Evolutionary conservation across 1,284 basidiomycete genomes (phyloP).

Genomic region (Rhodotorula mucilaginosa): DNA sequence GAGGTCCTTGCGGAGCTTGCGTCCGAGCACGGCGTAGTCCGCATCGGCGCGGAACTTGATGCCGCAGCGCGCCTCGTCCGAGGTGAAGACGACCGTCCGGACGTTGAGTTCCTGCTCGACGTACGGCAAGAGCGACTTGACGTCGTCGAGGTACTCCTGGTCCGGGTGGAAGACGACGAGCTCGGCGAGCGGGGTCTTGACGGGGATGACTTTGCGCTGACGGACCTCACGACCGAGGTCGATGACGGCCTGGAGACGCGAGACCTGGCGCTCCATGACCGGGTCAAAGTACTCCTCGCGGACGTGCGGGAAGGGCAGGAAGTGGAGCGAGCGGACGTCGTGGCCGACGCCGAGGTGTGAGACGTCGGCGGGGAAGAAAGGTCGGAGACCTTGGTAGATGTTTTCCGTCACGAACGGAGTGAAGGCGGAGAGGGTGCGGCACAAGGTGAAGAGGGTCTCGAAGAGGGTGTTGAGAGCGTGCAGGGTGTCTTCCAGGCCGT

Average conservation of each 20-base stretch:
- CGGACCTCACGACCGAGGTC: constrained; percentile 87
- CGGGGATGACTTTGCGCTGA: constrained; percentile 81
- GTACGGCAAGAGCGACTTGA: constrained; percentile 79
- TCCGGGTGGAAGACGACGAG: constrained; percentile 92
- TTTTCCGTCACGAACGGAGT: constrained; percentile 98
- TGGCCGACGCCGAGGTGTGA: constrained; percentile 56
- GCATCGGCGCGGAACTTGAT: constrained; percentile 89
- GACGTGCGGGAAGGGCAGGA: constrained; percentile 88
- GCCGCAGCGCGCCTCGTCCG: constrained; percentile 80
- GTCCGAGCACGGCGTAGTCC: constrained; percentile 92
- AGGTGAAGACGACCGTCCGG: constrained; percentile 81
- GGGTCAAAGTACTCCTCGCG: constrained; percentile 94
- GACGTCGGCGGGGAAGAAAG: constrained; percentile 66
- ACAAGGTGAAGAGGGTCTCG: constrained; percentile 90
- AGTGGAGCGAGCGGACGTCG: constrained; percentile 91
- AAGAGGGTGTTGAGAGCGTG: constrained; percentile 93
- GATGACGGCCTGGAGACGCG: constrained; percentile 91
- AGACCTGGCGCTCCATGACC: constrained; percentile 92
- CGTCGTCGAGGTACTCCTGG: constrained; percentile 78
- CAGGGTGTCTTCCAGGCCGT: constrained; percentile 82
- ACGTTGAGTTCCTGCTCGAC: constrained; percentile 95
- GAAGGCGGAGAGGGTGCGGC: constrained; percentile 94
- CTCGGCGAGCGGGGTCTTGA: constrained; percentile 93
- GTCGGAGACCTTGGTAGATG: constrained; percentile 85
- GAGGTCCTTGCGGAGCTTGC: constrained; percentile 91